Evolutionary conservation across 2,329 filamentous ascomycete genomes (phyloP), one percentile per base, ranked within the genome.

Genomic region (Magnaporthiopsis poae): DNA sequence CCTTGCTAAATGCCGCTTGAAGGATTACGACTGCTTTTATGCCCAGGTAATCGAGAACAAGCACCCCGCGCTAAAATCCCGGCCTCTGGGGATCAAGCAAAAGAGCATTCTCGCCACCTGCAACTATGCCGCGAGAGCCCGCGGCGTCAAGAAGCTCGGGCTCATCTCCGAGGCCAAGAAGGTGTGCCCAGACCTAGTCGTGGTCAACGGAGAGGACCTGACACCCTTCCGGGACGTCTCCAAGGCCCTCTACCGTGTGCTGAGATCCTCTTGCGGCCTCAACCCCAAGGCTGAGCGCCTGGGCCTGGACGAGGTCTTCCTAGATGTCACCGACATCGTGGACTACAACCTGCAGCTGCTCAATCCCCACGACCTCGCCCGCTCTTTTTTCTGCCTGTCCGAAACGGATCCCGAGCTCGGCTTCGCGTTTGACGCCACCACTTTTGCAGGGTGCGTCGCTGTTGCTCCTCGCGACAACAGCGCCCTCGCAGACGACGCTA

Each of bases 11-110:
- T 33, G n/a, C 35, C 33, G 3, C 5, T 21, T 15, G 13, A 66
- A 89, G 87, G 87, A 91, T 76, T 91, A 92, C 75, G 91, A 94
- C 79, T 96, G 91, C 80, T 98, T 98, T 81, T 98, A 98, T 76
- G 93, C 93, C 29, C 91, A 92, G 64, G 92, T 95, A 11, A 89
- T 95, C 71, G 92, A 97, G 78, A 88, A 89, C 70, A 89, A 90
- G 74, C 87, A 90, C 70, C 91, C 92, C 0, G 80, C 83, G 2
- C 80, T 97, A 67, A 91, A 87, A 73, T 81, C 83, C 1, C 78
- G 90, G 25, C 91, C 92, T 8, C 80, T 98, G 46, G 93, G 92
- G 52, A 87, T 96, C 67, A 90, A 93, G 76, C 93, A 97, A 77
- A 97, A 97, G 78, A 91, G 92, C 75, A 96, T 97, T 66, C 83